Evolutionary conservation across 2,329 filamentous ascomycete species (phyloP).

Genomic region (Phialophora expanda): DNA sequence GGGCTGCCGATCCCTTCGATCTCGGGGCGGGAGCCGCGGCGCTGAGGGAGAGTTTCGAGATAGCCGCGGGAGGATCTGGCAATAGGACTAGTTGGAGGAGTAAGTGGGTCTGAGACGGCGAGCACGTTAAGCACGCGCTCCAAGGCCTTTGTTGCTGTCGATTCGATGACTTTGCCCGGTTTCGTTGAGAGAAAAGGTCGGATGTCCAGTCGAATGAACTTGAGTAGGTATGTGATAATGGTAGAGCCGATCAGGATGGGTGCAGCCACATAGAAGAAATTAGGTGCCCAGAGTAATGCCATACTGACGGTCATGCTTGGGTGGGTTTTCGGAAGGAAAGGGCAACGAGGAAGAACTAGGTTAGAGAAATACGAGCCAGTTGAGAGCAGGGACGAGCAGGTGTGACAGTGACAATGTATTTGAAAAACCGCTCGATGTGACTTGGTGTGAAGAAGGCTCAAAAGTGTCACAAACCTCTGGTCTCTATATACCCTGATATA

Average conservation of each 20-base stretch:
- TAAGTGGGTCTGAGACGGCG: conserved; percentile 27
- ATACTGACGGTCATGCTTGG: conserved; percentile 10
- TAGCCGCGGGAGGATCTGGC: conserved; percentile 27
- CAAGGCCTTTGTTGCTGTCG: neutral
- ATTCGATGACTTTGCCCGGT: conserved; percentile 19
- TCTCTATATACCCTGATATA: neutral
- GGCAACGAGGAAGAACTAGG: neutral
- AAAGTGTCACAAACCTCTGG: neutral
- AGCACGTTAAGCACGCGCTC: conserved; percentile 23
- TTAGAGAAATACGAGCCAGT: neutral
- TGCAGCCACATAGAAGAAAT: conserved; percentile 25
- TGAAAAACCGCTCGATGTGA: neutral
- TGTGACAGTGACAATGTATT: conserved; percentile 5
- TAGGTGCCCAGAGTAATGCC: conserved; percentile 11
- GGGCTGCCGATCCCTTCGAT: conserved; percentile 24
- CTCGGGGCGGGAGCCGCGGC: conserved; percentile 26
- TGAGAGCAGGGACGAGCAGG: neutral
- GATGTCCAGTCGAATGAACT: conserved; percentile 27
- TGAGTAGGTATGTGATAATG: conserved; percentile 26
- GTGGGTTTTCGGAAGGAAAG: neutral
- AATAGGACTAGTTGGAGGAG: conserved; percentile 14
- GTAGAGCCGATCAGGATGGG: conserved; percentile 28
- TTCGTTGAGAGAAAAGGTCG: conserved; percentile 24
- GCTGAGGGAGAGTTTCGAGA: conserved; percentile 28
- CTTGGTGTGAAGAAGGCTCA: neutral